Evolutionary conservation across 2,329 filamentous ascomycete species (phyloP), one percentile per base, ranked within the genome.

Genomic region (Aspergillus caelatus): DNA sequence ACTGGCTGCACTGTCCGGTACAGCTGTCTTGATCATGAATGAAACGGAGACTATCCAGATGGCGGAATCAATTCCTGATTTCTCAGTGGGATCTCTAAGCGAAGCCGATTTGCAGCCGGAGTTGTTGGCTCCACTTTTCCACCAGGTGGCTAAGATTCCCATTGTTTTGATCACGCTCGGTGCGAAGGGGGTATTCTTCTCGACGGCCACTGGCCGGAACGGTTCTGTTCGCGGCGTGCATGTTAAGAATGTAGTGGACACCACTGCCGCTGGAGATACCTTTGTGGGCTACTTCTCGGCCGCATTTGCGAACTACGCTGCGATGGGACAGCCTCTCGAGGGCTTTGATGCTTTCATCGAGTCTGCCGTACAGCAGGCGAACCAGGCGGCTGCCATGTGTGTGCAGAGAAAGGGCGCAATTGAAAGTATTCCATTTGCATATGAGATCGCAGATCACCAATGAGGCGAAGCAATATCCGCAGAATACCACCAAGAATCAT

Each of bases 261-360:
- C 94, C 1, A 98, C 94, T 6, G 94, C 91, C 2, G 94, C 94
- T 5, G 94, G 94, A 0, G 94, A 98, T 76, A 97, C 94, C 0
- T 97, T 97, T 79, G 92, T 96, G 4, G 94, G 94, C 26, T 60
- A 60, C 48, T 36, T 60, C 7, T 60, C 58, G 12, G 32, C 58
- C 5, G 48, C 36, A 19, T 45, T 60, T 21, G 58, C 58, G 10
- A 53, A 45, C 19, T 32, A 53, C 23, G 39, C 36, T 14, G 58
- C 58, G 26, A 45, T 1, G 90, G 88, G 30, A 96, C 96, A 75
- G 91, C 92, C 2, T 86, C 95, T 30, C 86, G 88, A 62, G 85
- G 90, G 34, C 91, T 92, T 48, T 83, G 81, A 65, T 75, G 78
- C 62, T 77, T 77, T 30, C 74, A 80, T 82, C 56, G 79, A 81